phyloP scores from a whole-genome alignment of 164 flowering plant species.

The Aristolochia californica region DNA sequence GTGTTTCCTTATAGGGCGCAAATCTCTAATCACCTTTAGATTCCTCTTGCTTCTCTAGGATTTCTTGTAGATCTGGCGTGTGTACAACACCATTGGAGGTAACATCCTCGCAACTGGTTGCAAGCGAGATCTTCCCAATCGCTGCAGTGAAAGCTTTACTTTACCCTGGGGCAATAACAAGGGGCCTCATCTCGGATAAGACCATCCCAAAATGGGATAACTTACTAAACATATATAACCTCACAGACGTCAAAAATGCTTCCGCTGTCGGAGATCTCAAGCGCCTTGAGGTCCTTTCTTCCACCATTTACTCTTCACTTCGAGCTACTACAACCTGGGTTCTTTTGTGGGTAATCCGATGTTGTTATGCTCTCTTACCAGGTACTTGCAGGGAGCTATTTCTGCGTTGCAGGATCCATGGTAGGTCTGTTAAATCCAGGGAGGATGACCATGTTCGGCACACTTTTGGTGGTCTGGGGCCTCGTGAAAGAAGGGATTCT shows the following conservation, averaged over 20 bases:
- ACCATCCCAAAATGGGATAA: slow-evolving; percentile 67
- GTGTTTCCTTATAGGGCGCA: too few relatives aligned
- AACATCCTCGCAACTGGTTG: slow-evolving; percentile 72
- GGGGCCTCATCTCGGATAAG: slow-evolving; percentile 43
- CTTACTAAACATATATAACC: slow-evolving; percentile 56
- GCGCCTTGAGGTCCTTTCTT: slow-evolving; percentile 64
- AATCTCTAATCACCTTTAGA: too few relatives aligned
- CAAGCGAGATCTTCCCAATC: slow-evolving; percentile 68
- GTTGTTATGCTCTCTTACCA: slow-evolving; percentile 13
- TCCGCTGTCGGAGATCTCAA: slow-evolving; percentile 68
- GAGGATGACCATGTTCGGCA: slow-evolving; percentile 94
- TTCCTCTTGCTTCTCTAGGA: slow-evolving; percentile 26
- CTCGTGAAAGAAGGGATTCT: slow-evolving; percentile 88
- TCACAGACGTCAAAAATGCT: slow-evolving; percentile 61
- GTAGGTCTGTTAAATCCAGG: slow-evolving; percentile 70
- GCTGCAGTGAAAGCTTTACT: slow-evolving; percentile 60
- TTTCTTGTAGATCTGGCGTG: slow-evolving; percentile 73
- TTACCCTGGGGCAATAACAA: slow-evolving; percentile 63
- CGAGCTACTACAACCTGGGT: not conserved
- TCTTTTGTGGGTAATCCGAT: not conserved
- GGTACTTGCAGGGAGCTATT: slow-evolving; percentile 98
- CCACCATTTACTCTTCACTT: slow-evolving; percentile 1
- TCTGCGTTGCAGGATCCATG: slow-evolving; percentile 79
- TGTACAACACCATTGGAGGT: slow-evolving; percentile 68
- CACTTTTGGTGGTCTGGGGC: slow-evolving; percentile 82